A percentile compares a stretch with the other conserved stretches of the same genome.
phyloP scores from a whole-genome alignment of 768 basidiomycete genomes.

The Pleurotus salmoneostramineus region DNA sequence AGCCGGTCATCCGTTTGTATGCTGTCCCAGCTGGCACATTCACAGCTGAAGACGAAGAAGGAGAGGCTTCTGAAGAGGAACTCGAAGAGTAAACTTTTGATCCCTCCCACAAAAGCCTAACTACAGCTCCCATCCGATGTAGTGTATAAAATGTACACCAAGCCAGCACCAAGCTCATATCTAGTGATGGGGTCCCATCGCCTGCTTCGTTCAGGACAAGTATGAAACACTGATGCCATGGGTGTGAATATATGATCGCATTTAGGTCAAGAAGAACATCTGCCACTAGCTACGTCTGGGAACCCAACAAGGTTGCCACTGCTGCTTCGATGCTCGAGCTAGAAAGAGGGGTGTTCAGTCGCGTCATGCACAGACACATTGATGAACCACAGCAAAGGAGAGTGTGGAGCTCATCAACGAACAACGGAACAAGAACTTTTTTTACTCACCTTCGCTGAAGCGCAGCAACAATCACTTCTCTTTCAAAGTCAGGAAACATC shows the following conservation, averaged over 20 bases:
- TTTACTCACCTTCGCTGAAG: slow-evolving; percentile 81
- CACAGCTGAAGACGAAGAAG: slow-evolving; percentile 78
- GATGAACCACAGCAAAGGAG: too few relatives aligned
- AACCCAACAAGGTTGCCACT: slow-evolving; percentile 71
- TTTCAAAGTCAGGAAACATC: slow-evolving; percentile 82
- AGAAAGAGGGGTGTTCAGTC: too few relatives aligned
- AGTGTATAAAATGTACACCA: slow-evolving; percentile 1
- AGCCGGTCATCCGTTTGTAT: slow-evolving; percentile 95
- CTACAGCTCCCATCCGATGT: neutral
- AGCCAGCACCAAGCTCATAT: neutral
- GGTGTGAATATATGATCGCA: too few relatives aligned
- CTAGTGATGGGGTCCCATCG: neutral
- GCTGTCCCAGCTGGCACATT: slow-evolving; percentile 88
- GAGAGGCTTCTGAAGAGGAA: slow-evolving; percentile 35
- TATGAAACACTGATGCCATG: slow-evolving; percentile 3
- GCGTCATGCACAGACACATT: too few relatives aligned
- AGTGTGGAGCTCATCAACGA: too few relatives aligned
- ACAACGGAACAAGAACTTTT: too few relatives aligned
- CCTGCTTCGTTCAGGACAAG: too few relatives aligned
- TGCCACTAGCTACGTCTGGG: slow-evolving; percentile 26
- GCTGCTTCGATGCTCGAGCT: slow-evolving; percentile 80
- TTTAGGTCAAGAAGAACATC: too few relatives aligned
- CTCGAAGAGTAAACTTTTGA: slow-evolving; percentile 32
- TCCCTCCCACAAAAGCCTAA: neutral
- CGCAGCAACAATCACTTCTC: slow-evolving; percentile 71